A percentile compares a stretch with the other conserved stretches of the same genome.
Evolutionary conservation across 2,329 filamentous ascomycete genomes (phyloP).

Genomic region (Pseudocercospora ulei): DNA sequence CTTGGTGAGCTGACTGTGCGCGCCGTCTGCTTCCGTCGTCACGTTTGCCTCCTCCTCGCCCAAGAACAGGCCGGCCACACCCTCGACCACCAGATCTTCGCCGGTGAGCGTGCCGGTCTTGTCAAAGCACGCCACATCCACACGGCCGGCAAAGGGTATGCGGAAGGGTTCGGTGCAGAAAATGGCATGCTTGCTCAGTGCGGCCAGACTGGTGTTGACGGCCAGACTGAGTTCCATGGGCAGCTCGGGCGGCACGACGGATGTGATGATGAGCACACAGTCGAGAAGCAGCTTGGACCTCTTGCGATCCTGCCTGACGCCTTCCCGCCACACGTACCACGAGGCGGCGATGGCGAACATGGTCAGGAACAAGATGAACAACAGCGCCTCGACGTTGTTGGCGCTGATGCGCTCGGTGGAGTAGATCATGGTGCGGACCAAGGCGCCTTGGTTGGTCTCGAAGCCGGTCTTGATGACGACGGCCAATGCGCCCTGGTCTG

Average conservation of each 20-base stretch:
- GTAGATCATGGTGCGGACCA: conserved; percentile 99
- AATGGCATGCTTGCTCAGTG: conserved; percentile 88
- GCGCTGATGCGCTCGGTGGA: conserved; percentile 98
- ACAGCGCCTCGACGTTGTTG: conserved; percentile 89
- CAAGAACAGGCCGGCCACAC: conserved; percentile 79
- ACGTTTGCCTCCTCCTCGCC: conserved; percentile 52
- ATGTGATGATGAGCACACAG: conserved; percentile 94
- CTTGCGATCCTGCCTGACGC: conserved; percentile 87
- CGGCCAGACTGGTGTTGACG: conserved; percentile 93
- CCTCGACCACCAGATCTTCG: conserved; percentile 92
- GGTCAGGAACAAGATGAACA: conserved; percentile 93
- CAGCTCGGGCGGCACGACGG: conserved; percentile 93
- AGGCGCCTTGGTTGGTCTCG: conserved; percentile 93
- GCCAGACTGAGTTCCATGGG: conserved; percentile 97
- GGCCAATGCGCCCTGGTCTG: conserved; percentile 87
- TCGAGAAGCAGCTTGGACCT: conserved; percentile 94
- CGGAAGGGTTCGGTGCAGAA: conserved; percentile 99
- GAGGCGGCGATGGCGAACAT: conserved; percentile 94
- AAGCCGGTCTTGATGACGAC: conserved; percentile 96
- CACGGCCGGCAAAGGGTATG: conserved; percentile 88
- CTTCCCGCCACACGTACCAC: conserved; percentile 98
- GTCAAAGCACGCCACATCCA: conserved; percentile 95
- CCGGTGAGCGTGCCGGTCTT: conserved; percentile 96
- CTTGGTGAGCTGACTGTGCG: conserved; percentile 66
- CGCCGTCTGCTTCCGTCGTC: conserved; percentile 61